phyloP scores from a whole-genome alignment of 2,329 filamentous ascomycete genomes.

The Thelonectria rubi region DNA sequence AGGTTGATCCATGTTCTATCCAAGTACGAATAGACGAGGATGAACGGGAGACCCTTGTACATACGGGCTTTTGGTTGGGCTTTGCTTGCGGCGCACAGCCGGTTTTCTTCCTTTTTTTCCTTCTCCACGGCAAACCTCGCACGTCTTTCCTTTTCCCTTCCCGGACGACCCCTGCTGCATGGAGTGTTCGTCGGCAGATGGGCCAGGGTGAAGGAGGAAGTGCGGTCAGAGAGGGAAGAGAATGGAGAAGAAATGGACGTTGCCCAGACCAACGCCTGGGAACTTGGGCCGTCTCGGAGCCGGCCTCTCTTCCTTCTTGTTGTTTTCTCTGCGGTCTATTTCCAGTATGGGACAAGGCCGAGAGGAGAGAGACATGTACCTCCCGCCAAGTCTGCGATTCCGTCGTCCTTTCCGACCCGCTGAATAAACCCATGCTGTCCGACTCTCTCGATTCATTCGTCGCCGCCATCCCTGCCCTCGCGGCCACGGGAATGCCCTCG shows the following conservation, averaged over 20 bases:
- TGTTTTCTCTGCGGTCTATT: not conserved
- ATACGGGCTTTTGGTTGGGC: not conserved
- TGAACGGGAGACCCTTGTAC: too few relatives aligned
- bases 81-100: too few relatives aligned
- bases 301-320: not conserved
- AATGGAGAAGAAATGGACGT: slow-evolving; percentile 17
- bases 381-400: not conserved
- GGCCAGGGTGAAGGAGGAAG: slow-evolving; percentile 7
- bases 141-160: not conserved
- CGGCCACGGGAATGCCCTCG: too few relatives aligned
- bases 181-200: slow-evolving; percentile 17
- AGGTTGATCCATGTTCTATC: not conserved
- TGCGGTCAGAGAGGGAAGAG: slow-evolving; percentile 25
- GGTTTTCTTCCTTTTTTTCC: too few relatives aligned
- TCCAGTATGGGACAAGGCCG: not conserved
- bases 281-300: slow-evolving; percentile 1
- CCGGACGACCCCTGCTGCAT: slow-evolving; percentile 8
- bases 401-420: slow-evolving; percentile 6
- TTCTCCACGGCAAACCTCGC: not conserved
- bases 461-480: slow-evolving; percentile 9
- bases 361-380: too few relatives aligned
- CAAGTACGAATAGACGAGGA: slow-evolving; percentile 10
- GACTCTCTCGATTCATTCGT: slow-evolving; percentile 1
- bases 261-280: not conserved
- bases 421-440: slow-evolving; percentile 28